phyloP scores from a whole-genome alignment of 495 filamentous ascomycete genomes.

The Cladorrhinum samala region DNA sequence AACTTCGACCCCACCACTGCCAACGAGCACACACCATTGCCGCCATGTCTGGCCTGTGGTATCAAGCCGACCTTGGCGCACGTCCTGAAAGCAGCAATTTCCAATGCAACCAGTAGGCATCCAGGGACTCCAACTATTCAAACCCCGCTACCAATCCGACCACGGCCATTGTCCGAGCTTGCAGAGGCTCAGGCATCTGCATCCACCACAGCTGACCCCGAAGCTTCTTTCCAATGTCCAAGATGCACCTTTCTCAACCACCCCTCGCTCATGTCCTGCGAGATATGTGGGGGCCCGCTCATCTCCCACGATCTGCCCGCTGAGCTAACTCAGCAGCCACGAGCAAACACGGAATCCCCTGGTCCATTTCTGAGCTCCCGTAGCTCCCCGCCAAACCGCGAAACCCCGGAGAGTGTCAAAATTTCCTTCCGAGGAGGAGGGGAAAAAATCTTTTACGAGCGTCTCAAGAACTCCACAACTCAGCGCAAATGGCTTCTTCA shows the following conservation, averaged over 20 bases:
- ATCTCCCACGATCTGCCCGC: slow-evolving; percentile 49
- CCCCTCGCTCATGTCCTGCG: slow-evolving; percentile 75
- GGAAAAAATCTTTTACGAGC: slow-evolving; percentile 82
- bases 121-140: slow-evolving; percentile 18
- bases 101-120: slow-evolving; percentile 54
- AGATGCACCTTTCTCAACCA: slow-evolving; percentile 94
- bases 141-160: slow-evolving; percentile 24
- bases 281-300: slow-evolving; percentile 83
- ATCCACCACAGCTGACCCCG: slow-evolving; percentile 19
- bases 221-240: slow-evolving; percentile 62
- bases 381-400: slow-evolving; percentile 36
- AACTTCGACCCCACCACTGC: slow-evolving; percentile 83
- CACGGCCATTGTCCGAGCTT: slow-evolving; percentile 15
- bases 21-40: slow-evolving; percentile 65
- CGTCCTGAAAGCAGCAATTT: slow-evolving; percentile 77
- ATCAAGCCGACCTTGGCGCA: slow-evolving; percentile 82
- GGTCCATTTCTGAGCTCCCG: slow-evolving; percentile 55
- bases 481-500: slow-evolving; percentile 96
- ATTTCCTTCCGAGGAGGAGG: slow-evolving; percentile 87
- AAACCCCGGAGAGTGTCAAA: slow-evolving; percentile 72
- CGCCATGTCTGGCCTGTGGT: slow-evolving; percentile 86
- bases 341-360: slow-evolving; percentile 62
- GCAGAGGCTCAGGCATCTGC: slow-evolving; percentile 5
- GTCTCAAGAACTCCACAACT: slow-evolving; percentile 76
- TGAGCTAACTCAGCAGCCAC: slow-evolving; percentile 32